Percentiles rank a stretch among this genome's conserved stretches.
Conservation (phyloP, 1,284 basidiomycete genomes). For the Tylopilus orsonianus region DNA sequence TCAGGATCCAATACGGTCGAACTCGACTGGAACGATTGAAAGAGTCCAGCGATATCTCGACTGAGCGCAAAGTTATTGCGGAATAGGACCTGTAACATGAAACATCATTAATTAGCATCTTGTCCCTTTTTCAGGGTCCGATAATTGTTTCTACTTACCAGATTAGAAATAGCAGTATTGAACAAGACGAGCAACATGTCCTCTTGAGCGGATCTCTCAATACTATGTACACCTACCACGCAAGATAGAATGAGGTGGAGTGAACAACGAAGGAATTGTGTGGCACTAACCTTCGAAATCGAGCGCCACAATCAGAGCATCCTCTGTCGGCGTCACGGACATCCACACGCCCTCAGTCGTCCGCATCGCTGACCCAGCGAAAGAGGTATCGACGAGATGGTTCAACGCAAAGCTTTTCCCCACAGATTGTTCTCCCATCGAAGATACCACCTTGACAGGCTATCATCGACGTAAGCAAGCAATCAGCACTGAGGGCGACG, state of each 20-base stretch:
- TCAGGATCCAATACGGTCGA: slow-evolving; percentile 57
- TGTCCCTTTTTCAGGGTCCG: no score
- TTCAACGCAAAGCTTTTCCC: slow-evolving; percentile 64
- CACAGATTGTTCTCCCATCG: slow-evolving; percentile 69
- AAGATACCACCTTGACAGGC: slow-evolving; percentile 64
- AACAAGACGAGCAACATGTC: slow-evolving; percentile 63
- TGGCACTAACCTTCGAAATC: slow-evolving; percentile 56
- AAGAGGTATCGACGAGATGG: slow-evolving; percentile 62
- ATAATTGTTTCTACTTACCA: slow-evolving; percentile 23
- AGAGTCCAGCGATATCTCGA: slow-evolving; percentile 57
- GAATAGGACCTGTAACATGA: slow-evolving; percentile 49
- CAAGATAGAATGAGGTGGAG: background rate
- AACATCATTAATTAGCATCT: background rate
- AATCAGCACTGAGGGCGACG: accelerated
- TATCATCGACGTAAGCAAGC: slow-evolving; percentile 22
- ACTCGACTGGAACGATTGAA: slow-evolving; percentile 65
- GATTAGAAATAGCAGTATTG: slow-evolving; percentile 64
- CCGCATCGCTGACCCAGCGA: slow-evolving; percentile 66
- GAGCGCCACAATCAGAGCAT: slow-evolving; percentile 54
- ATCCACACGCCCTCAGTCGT: slow-evolving; percentile 70
- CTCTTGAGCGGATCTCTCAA: slow-evolving; percentile 62
- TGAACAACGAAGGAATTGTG: background rate
- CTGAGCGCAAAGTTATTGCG: slow-evolving; percentile 64
- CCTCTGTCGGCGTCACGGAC: slow-evolving; percentile 61
- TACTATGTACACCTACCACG: slow-evolving; percentile 55